A percentile compares a stretch with the other conserved stretches of the same genome.
These are phyloP conservation scores for Dichomitus squalens DNA, from an alignment of 1,284 basidiomycete genomes.

Conservation along the genomic window DNA sequence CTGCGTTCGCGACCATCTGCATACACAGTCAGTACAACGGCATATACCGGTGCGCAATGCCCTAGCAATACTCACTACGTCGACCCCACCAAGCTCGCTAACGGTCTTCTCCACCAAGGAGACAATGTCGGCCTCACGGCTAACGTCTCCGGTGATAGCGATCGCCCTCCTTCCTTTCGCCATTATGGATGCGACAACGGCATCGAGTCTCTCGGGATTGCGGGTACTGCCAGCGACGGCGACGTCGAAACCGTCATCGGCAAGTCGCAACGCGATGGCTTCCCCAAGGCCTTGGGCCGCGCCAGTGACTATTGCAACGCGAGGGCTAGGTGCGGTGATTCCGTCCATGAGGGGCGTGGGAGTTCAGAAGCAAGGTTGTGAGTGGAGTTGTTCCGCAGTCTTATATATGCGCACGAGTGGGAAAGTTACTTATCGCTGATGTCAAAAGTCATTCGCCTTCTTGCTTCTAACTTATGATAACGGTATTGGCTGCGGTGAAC, in stretches of 20 bases:
- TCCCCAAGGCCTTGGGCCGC: conserved; percentile 44
- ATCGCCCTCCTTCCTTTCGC: conserved; percentile 30
- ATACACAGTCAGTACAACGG: too few species aligned
- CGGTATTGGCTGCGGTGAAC: too few species aligned
- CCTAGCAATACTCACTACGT: conserved; percentile 25
- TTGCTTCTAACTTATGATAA: too few species aligned
- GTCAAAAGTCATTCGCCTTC: too few species aligned
- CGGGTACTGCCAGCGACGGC: conserved; percentile 39
- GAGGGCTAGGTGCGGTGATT: conserved; percentile 1
- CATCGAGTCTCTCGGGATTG: conserved; percentile 30
- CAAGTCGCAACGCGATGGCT: conserved; percentile 43
- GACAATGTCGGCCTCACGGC: conserved; percentile 39
- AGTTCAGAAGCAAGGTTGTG: too few species aligned
- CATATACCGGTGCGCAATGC: background rate
- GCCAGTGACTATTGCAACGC: conserved; percentile 40
- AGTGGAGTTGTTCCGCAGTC: too few species aligned
- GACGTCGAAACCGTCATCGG: conserved; percentile 44
- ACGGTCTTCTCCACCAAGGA: conserved; percentile 36
- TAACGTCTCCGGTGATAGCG: conserved; percentile 33
- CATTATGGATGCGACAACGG: conserved; percentile 34
- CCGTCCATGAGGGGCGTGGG: too few species aligned
- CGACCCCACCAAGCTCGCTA: conserved; percentile 28
- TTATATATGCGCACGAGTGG: too few species aligned
- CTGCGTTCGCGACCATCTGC: conserved; percentile 35
- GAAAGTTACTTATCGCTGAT: too few species aligned